These are phyloP conservation scores for Colletotrichum echinochloae DNA, from an alignment of 2,329 filamentous ascomycete genomes.

Conservation along the genomic window DNA sequence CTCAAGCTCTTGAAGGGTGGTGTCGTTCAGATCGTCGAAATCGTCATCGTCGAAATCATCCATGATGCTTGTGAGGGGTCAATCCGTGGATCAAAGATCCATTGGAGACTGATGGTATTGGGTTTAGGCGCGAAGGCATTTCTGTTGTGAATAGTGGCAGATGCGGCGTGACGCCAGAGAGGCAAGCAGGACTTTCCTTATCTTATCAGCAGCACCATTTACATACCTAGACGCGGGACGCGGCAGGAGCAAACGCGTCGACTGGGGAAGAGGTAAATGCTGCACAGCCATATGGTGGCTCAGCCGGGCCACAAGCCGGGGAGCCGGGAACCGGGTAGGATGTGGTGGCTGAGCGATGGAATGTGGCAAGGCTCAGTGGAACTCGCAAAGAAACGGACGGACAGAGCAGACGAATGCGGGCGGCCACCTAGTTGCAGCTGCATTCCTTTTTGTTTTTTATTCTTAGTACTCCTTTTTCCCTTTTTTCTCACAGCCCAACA, in stretches of 20 bases:
- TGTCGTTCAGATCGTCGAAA: conserved; percentile 70
- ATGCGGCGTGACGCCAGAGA: neutral
- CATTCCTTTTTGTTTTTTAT: neutral
- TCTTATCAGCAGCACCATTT: conserved; percentile 21
- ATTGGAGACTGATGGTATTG: neutral
- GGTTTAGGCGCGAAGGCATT: neutral
- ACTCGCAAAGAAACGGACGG: neutral
- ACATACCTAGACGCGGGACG: neutral
- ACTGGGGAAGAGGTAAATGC: neutral
- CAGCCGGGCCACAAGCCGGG: neutral
- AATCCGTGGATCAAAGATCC: neutral
- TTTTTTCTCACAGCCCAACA: neutral
- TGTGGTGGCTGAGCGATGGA: neutral
- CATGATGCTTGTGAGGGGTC: conserved; percentile 47
- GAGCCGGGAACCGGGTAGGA: neutral
- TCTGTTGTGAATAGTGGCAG: conserved; percentile 30
- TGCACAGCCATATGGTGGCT: neutral
- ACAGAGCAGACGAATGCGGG: neutral
- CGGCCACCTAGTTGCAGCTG: neutral
- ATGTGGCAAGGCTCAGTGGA: neutral
- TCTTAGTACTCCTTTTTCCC: too few relatives aligned
- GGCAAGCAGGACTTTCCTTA: conserved; percentile 2
- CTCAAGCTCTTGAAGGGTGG: conserved; percentile 71
- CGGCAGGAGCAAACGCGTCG: conserved; percentile 15
- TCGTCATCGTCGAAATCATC: conserved; percentile 74